Base-by-base conservation (phyloP, 768 basidiomycete species). In the Tricholoma furcatifolium region DNA sequence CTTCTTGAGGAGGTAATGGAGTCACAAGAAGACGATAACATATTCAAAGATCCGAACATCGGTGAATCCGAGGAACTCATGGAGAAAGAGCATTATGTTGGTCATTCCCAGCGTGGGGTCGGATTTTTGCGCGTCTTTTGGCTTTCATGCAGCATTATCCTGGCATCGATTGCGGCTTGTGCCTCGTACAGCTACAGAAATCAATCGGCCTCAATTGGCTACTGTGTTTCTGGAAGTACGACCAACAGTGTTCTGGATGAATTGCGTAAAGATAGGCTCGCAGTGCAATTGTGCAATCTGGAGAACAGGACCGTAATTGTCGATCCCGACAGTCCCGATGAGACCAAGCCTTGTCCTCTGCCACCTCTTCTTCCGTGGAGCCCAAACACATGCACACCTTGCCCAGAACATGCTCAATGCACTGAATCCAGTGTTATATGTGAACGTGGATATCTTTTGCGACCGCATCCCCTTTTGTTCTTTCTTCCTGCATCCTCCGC, bases 191-290 rank as follows among this genome's bases (percentile, higher is more conserved):
- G 74, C 15, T 88, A 83, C 74, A 91, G 91, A 70, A 54, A 59
- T 11, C 82, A 87, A 59, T 91, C 91, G 5, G 72, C 84, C 2
- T 66, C 75, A 10, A 83, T 93, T 59, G 91, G 92, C 4, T 93
- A 82, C 67, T 93, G 91, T 63, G 83, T 89, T 56, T 68, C 79
- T 32, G 85, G 81, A 17, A 80, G 67, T 51, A 71, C 74, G 58
- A 86, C 83, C 24, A 93, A 87, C 65, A 66, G 60, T 20, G 70
- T 72, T 2, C 68, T 91, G 45, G 80, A 81, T 52, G 70, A 66
- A 12, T 59, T 84, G 17, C 74, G 77, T 40, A 70, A 69, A 5
- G 70, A 70, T 39, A 68, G 79, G 49, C 62, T 69, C n/a, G 77
- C 78, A 32, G 69, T 79, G 12, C 76, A 80, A 43, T 70, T 72